phyloP scores from a whole-genome alignment of 2,329 filamentous ascomycete genomes.

The Ophiostoma populinum region DNA sequence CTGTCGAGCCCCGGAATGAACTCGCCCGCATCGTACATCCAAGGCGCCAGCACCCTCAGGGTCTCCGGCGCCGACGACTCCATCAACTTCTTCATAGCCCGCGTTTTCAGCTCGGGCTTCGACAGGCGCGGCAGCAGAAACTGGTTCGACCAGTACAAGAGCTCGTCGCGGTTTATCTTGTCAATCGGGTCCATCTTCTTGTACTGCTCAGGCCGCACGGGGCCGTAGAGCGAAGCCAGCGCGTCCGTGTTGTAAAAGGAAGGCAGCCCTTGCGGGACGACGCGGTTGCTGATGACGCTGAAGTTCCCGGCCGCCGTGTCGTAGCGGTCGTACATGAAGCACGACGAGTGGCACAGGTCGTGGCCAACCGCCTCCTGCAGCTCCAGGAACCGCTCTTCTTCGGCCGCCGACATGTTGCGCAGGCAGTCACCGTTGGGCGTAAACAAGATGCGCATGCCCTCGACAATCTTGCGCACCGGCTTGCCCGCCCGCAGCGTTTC shows the following conservation, averaged over 20 bases:
- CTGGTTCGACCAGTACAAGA: constrained; percentile 51
- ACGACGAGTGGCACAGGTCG: constrained; percentile 32
- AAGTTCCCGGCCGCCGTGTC: constrained; percentile 36
- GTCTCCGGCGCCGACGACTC: constrained; percentile 14
- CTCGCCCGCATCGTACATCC: constrained; percentile 25
- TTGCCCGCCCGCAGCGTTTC: constrained; percentile 35
- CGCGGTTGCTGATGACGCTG: constrained; percentile 44
- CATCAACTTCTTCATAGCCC: constrained; percentile 21
- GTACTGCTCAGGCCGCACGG: constrained; percentile 1
- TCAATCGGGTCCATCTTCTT: constrained; percentile 32
- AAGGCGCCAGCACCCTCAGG: constrained; percentile 34
- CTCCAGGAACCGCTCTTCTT: constrained; percentile 53
- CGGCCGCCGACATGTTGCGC: constrained; percentile 49
- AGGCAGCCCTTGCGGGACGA: constrained; percentile 45
- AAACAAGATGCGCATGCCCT: constrained; percentile 51
- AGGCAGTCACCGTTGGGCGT: constrained; percentile 63
- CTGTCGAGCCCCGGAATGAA: constrained; percentile 4
- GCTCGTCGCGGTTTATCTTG: constrained; percentile 50
- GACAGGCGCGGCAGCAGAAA: constrained; percentile 45
- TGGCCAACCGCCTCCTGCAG: constrained; percentile 43
- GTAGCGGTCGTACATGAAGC: constrained; percentile 38
- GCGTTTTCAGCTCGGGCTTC: constrained; percentile 29
- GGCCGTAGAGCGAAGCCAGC: neutral
- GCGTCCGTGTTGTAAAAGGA: constrained; percentile 37
- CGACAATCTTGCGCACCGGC: constrained; percentile 43